Evolutionary conservation across 148 eudicot species (phyloP).

Genomic region (Camellia lanceoleosa): DNA sequence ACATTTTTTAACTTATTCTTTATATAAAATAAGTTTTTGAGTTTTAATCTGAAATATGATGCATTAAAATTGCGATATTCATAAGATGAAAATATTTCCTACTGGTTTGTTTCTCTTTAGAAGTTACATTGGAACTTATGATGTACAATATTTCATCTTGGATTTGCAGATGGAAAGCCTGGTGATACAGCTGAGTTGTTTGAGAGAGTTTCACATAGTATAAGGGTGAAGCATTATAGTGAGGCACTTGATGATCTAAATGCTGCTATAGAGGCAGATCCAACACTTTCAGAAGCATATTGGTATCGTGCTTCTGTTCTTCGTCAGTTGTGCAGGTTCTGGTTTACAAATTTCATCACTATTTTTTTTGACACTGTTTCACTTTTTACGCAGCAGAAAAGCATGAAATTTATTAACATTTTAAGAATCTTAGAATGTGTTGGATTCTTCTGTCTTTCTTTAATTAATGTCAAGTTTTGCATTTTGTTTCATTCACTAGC

Average conservation of each 20-base stretch:
- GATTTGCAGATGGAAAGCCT: constrained; percentile 56
- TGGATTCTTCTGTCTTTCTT: neutral
- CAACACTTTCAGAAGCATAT: constrained; percentile 87
- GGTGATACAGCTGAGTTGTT: constrained; percentile 68
- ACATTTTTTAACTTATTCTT: neutral
- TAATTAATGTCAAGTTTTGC: neutral
- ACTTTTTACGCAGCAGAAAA: neutral
- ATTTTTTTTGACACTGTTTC: neutral
- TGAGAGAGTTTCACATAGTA: constrained; percentile 69
- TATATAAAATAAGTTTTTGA: neutral
- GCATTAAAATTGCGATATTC: neutral
- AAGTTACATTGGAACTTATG: neutral
- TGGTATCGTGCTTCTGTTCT: constrained; percentile 69
- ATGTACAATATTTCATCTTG: neutral
- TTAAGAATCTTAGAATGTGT: neutral
- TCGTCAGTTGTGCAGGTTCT: constrained; percentile 89
- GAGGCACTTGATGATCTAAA: constrained; percentile 90
- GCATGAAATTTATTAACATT: neutral
- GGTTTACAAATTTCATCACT: neutral
- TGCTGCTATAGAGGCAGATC: constrained; percentile 94
- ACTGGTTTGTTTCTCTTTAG: too few relatives aligned
- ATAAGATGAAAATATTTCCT: neutral
- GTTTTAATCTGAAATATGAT: neutral
- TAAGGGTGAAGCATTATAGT: constrained; percentile 83
- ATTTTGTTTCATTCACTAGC: neutral